Conservation (phyloP, 495 filamentous ascomycete species). For the Neurospora sp. region DNA sequence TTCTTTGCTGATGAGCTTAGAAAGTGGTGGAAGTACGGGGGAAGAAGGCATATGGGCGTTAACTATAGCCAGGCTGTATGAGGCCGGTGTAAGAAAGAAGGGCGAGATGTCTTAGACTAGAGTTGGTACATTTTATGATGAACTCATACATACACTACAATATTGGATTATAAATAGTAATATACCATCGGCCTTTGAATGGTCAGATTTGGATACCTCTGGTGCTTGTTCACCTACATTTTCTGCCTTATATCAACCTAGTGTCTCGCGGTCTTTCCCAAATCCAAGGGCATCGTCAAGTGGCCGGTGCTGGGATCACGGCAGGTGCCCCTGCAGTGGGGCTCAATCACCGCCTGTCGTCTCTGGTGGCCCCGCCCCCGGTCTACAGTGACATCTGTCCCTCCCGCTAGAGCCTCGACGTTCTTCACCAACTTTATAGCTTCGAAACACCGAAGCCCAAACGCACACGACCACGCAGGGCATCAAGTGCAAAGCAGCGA, state of each 20-base stretch:
- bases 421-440: neutral
- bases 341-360: neutral
- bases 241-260: neutral
- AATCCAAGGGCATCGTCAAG: neutral
- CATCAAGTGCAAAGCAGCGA: slow-evolving; percentile 12
- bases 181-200: neutral
- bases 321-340: neutral
- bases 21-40: slow-evolving; percentile 56
- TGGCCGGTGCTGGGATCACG: neutral
- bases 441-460: neutral
- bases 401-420: neutral
- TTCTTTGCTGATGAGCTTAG: slow-evolving; percentile 91
- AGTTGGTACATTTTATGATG: neutral
- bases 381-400: neutral
- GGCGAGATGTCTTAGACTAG: neutral
- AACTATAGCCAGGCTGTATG: slow-evolving; percentile 43
- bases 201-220: neutral
- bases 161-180: neutral
- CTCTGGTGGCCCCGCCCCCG: neutral
- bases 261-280: neutral
- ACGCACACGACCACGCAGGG: neutral
- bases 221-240: neutral
- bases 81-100: neutral
- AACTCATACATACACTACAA: neutral
- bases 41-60: slow-evolving; percentile 26